These are phyloP conservation scores for Nidularia pulvinata DNA, from an alignment of 768 basidiomycete genomes.

Conservation along the genomic window DNA sequence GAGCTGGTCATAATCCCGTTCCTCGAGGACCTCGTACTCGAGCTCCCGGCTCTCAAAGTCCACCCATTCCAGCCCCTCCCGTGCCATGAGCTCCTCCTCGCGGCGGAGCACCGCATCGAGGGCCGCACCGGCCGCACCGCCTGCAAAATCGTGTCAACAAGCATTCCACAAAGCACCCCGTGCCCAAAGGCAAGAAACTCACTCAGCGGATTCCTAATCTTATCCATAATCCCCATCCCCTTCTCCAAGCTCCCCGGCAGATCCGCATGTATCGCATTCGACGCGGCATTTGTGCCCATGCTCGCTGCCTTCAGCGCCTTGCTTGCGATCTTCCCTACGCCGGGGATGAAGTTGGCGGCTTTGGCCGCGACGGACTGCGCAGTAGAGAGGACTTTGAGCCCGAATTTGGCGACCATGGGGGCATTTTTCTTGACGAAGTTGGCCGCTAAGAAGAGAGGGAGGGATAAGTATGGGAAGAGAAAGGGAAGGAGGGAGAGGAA, in stretches of 20 bases:
- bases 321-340: slow-evolving; percentile 1
- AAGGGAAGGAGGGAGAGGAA: no score
- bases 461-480: no score
- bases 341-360: slow-evolving; percentile 6
- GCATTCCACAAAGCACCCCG: not conserved
- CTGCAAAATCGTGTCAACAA: not conserved
- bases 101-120: not conserved
- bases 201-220: not conserved
- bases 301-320: not conserved
- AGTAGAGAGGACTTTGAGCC: no score
- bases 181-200: not conserved
- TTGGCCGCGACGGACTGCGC: no score
- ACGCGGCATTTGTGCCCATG: not conserved
- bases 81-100: not conserved
- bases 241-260: slow-evolving; percentile 4
- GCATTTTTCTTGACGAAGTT: slow-evolving; percentile 5
- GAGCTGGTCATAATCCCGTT: not conserved
- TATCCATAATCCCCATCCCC: slow-evolving; percentile 4
- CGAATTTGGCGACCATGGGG: slow-evolving; percentile 1
- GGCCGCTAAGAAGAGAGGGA: not conserved
- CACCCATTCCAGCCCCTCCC: not conserved
- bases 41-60: not conserved
- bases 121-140: not conserved
- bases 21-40: not conserved
- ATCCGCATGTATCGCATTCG: slow-evolving; percentile 5